Percentiles rank a stretch among this genome's conserved stretches.
These are phyloP conservation scores for Diospyros lotus DNA, from an alignment of 148 eudicot genomes.

Conservation along the genomic window DNA sequence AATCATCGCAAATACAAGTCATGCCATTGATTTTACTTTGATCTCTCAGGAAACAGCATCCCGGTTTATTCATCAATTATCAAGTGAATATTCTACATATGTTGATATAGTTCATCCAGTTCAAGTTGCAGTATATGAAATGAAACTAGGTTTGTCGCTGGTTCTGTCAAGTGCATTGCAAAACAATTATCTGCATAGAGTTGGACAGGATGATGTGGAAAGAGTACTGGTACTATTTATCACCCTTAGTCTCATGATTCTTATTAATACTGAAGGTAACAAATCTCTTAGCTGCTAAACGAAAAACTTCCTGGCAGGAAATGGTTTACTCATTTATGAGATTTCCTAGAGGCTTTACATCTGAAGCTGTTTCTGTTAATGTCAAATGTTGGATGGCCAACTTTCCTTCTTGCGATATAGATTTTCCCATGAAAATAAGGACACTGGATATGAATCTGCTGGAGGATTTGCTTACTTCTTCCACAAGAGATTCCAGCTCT, in stretches of 20 bases:
- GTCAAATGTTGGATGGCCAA: slow-evolving; percentile 23
- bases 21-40: background rate
- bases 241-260: background rate
- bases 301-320: slow-evolving; percentile 42
- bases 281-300: background rate
- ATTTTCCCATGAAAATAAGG: slow-evolving; percentile 31
- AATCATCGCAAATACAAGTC: background rate
- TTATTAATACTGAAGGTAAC: background rate
- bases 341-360: slow-evolving; percentile 60
- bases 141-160: slow-evolving; percentile 80
- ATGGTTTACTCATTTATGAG: slow-evolving; percentile 64
- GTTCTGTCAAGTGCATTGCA: slow-evolving; percentile 46
- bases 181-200: slow-evolving; percentile 33
- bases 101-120: slow-evolving; percentile 78
- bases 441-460: slow-evolving; percentile 45
- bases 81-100: slow-evolving; percentile 61
- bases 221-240: slow-evolving; percentile 44
- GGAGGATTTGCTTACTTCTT: slow-evolving; percentile 40
- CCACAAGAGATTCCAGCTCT: slow-evolving; percentile 22
- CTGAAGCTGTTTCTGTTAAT: slow-evolving; percentile 40
- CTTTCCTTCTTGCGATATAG: slow-evolving; percentile 35
- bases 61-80: slow-evolving; percentile 60
- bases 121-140: slow-evolving; percentile 86
- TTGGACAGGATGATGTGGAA: slow-evolving; percentile 40
- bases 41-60: slow-evolving; percentile 62